Percentiles rank a stretch among this genome's conserved stretches.
These are phyloP conservation scores for Cornus florida DNA, from an alignment of 148 eudicot genomes.

Conservation along the genomic window DNA sequence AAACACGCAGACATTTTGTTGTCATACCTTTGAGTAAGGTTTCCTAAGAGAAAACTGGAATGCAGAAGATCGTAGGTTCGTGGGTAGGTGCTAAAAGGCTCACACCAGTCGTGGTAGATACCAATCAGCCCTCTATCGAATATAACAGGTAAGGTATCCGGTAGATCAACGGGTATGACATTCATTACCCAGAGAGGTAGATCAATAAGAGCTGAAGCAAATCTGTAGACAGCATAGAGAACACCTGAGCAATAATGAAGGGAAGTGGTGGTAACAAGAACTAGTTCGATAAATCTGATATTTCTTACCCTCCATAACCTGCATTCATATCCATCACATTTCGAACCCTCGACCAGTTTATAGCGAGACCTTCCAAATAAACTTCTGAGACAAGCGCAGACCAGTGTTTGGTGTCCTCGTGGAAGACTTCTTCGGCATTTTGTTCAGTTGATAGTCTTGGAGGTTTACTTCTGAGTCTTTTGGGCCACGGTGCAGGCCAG, in stretches of 20 bases:
- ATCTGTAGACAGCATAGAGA: conserved; percentile 40
- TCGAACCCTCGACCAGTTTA: conserved; percentile 78
- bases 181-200: conserved; percentile 94
- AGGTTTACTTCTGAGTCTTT: conserved; percentile 69
- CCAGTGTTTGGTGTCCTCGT: conserved; percentile 73
- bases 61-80: conserved; percentile 89
- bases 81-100: conserved; percentile 95
- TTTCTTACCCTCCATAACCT: conserved; percentile 85
- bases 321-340: conserved; percentile 99
- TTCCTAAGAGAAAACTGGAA: conserved; percentile 72
- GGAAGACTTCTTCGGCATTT: conserved; percentile 49
- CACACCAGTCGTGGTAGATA: conserved; percentile 95
- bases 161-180: conserved; percentile 68
- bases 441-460: conserved; percentile 47
- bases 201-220: conserved; percentile 74
- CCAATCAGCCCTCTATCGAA: conserved; percentile 94
- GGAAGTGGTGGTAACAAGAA: neutral
- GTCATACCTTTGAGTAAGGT: conserved; percentile 63
- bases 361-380: conserved; percentile 55
- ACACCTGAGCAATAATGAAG: conserved; percentile 1
- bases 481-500: conserved; percentile 91
- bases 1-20: neutral
- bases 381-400: conserved; percentile 64
- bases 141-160: conserved; percentile 74
- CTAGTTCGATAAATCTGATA: neutral